A percentile compares a stretch with the other conserved stretches of the same genome.
Conservation (phyloP, 2,329 filamentous ascomycete species). For the Alternaria hordeiaustralica region DNA sequence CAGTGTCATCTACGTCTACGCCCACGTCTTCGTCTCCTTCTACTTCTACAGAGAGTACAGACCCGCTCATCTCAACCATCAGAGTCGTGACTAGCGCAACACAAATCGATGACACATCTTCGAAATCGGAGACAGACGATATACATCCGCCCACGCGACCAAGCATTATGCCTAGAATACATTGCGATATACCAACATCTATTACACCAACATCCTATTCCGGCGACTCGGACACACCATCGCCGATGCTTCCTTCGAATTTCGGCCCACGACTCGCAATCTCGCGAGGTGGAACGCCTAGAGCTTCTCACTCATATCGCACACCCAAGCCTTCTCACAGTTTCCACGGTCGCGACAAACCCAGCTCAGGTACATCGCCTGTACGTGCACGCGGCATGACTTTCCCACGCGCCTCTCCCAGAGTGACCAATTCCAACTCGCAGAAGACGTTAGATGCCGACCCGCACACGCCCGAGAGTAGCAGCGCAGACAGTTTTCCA, state of each 20-base stretch:
- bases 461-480: background rate
- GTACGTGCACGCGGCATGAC: constrained; percentile 28
- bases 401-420: background rate
- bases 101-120: background rate
- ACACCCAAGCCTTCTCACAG: constrained; percentile 4
- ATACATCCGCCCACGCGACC: background rate
- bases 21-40: background rate
- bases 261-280: background rate
- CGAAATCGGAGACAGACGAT: background rate
- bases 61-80: constrained; percentile 8
- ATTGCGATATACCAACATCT: background rate
- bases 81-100: constrained; percentile 11
- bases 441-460: background rate
- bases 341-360: constrained; percentile 15
- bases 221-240: background rate
- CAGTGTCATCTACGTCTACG: background rate
- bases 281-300: background rate
- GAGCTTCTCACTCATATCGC: background rate
- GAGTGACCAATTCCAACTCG: background rate
- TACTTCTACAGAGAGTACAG: background rate
- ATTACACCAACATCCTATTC: background rate
- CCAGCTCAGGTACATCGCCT: constrained; percentile 21
- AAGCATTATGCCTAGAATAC: background rate
- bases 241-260: background rate
- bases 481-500: background rate